A percentile compares a stretch with the other conserved stretches of the same genome.
These are phyloP conservation scores for Leccinum truebloodii DNA, from an alignment of 768 basidiomycete species.

Conservation along the genomic window DNA sequence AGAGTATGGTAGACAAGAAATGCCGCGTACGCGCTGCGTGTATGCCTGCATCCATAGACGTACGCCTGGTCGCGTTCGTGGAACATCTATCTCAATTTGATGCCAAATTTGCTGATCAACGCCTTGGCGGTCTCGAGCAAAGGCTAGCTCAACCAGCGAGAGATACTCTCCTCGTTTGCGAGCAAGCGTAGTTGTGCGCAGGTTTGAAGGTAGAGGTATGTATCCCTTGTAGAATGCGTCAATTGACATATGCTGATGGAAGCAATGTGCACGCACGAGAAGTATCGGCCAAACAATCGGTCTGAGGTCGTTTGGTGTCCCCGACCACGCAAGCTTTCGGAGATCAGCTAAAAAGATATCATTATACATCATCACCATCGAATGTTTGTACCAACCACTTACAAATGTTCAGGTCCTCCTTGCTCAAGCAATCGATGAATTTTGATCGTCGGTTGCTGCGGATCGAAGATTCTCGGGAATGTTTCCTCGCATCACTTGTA, in stretches of 20 bases:
- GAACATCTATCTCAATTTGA: slow-evolving; percentile 98
- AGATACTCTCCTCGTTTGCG: slow-evolving; percentile 92
- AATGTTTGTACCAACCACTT: slow-evolving; percentile 27
- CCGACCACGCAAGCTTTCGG: slow-evolving; percentile 92
- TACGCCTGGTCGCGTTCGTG: slow-evolving; percentile 90
- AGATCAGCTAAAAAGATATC: slow-evolving; percentile 59
- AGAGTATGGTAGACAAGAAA: not conserved
- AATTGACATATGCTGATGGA: slow-evolving; percentile 4
- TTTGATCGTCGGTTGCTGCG: slow-evolving; percentile 76
- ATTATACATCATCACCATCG: slow-evolving; percentile 7
- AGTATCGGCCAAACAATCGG: slow-evolving; percentile 94
- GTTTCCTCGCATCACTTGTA: slow-evolving; percentile 50
- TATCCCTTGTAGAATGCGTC: slow-evolving; percentile 67
- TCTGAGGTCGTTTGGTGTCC: slow-evolving; percentile 84
- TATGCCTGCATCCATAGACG: slow-evolving; percentile 86
- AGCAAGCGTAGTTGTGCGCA: slow-evolving; percentile 74
- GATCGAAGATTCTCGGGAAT: slow-evolving; percentile 74
- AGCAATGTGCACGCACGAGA: slow-evolving; percentile 56
- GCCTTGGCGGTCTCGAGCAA: slow-evolving; percentile 80
- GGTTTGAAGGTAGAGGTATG: slow-evolving; percentile 78
- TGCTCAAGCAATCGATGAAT: slow-evolving; percentile 76
- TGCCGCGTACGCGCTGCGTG: slow-evolving; percentile 76
- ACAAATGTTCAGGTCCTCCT: slow-evolving; percentile 84
- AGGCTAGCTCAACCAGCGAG: slow-evolving; percentile 86
- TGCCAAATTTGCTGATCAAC: slow-evolving; percentile 99